Base-by-base conservation (phyloP, 2,329 filamentous ascomycete species). In the Phyllosticta paracitricarpa region DNA sequence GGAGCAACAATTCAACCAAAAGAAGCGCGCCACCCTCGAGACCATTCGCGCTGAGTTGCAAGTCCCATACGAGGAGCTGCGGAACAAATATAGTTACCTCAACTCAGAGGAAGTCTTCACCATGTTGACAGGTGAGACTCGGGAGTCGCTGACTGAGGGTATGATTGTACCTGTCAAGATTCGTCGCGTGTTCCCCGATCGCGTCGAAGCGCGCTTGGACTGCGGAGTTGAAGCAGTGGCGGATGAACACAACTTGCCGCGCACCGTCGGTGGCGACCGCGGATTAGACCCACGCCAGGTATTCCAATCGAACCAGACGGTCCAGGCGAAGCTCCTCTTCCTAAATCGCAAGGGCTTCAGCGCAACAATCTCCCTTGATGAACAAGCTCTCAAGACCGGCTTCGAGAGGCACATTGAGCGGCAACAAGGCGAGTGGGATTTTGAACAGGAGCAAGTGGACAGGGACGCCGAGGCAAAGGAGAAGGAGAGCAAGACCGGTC, bases 111-210 rank as follows among this genome's bases (percentile, higher is more conserved):
- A 96, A 66, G 84, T 96, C 63, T 99, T 97, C 75, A 94, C 91
- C 51, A 97, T 97, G 87, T 85, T 97, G 61, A 97, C 94, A 2
- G 94, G 93, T 62, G 94, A 99, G 75, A 97, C 91, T 0, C 81
- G 84, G 63, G 88, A 94, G 0, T 89, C 91, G 0, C 79, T 99
- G 9, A 84, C 84, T 58, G 89, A 93, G 69, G 89, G 89, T 66
- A 97, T 97, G 92, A 89, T 97, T 65, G 84, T 99, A 5, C 88
- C 94, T 0, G 89, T 96, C 64, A 89, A 89, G 58, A 87, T 97
- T 66, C 89, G 91, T 64, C 84, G 94, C 33, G 90, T 93, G 60
- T 93, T 93, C 71, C 88, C 93, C 62, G 91, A 96, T 69, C 95
- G 96, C 74, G 89, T 96, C 64, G 91, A 97, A 70, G 91, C 89